A percentile compares a stretch with the other conserved stretches of the same genome.
Conservation (phyloP, 164 flowering plant species). For the Kalanchoe fedtschenkoi region DNA sequence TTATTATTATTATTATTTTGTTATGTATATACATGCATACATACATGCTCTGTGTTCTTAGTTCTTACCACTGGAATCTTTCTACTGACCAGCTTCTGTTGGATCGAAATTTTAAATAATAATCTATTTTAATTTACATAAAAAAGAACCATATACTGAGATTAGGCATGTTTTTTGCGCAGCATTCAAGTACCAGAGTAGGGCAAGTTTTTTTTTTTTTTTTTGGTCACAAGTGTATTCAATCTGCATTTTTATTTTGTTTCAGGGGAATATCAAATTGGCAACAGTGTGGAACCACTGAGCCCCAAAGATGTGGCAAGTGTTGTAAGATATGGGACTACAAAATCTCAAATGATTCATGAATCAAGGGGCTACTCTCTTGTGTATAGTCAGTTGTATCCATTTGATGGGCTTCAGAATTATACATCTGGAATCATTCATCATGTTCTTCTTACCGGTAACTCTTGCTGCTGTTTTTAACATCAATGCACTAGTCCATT, state of each 20-base stretch:
- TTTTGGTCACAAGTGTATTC: background rate
- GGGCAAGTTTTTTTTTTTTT: background rate
- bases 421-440: constrained; percentile 94
- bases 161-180: background rate
- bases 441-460: constrained; percentile 87
- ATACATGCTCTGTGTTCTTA: background rate
- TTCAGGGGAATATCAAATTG: constrained; percentile 88
- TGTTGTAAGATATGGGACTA: constrained; percentile 51
- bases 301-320: constrained; percentile 57
- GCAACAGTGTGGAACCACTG: constrained; percentile 50
- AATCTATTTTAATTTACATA: background rate
- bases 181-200: background rate
- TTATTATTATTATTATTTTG: background rate
- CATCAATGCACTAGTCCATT: background rate
- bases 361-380: constrained; percentile 55
- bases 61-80: too few relatives aligned
- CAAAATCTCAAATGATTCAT: constrained; percentile 18
- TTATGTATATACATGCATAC: background rate
- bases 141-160: background rate
- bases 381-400: constrained; percentile 79
- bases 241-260: background rate
- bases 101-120: too few relatives aligned
- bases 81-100: too few relatives aligned
- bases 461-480: background rate
- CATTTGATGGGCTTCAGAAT: constrained; percentile 72